Evolutionary conservation across 257 asterid species (phyloP), one percentile per base, ranked within the genome.

Genomic region (Sherardia arvensis): DNA sequence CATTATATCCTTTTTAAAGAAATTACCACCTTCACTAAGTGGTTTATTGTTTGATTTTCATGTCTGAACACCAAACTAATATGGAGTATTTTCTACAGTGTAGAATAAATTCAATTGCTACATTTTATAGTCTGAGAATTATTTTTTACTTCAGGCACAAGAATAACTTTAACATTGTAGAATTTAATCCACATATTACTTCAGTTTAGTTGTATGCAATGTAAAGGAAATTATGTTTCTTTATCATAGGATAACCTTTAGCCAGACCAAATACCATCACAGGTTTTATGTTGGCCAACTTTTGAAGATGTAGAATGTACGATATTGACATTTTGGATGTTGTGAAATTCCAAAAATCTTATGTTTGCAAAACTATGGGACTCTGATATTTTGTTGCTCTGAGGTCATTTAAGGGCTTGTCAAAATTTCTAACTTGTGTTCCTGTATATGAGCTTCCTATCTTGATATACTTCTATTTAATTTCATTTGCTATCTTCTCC

Each of bases 261-360:
- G 90, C 95, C 66, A 92, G 77, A 80, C 87, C 95, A 10, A 95
- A 85, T 5, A 89, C 72, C 93, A 40, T 87, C 89, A 72, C 97
- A 92, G 66, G 86, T 76, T 77, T 88, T 85, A 78, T 94, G 84
- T 77, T 83, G 64, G 49, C 96, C 96, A 95, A 47, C 98, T 95
- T 96, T 84, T 70, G 64, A 57, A 63, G 18, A 63, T 57, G 61
- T 63, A 58, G 28, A 64, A 36, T 22, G 20, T 53, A 62, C 21
- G 32, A 51, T 54, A 12, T 1, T 59, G 64, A 12, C 12, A 21
- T 60, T 22, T 15, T 59, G 30, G 53, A 22, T 21, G 49, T 1
- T 36, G 33, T 30, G 29, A 33, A 29, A 21, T 34, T 36, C 8
- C 32, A 10, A 40, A 11, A 18, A 10, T 38, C 8, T 11, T 11